Evolutionary conservation across 2,329 filamentous ascomycete genomes (phyloP).

Genomic region (Paracorniculantispora psalliotae): DNA sequence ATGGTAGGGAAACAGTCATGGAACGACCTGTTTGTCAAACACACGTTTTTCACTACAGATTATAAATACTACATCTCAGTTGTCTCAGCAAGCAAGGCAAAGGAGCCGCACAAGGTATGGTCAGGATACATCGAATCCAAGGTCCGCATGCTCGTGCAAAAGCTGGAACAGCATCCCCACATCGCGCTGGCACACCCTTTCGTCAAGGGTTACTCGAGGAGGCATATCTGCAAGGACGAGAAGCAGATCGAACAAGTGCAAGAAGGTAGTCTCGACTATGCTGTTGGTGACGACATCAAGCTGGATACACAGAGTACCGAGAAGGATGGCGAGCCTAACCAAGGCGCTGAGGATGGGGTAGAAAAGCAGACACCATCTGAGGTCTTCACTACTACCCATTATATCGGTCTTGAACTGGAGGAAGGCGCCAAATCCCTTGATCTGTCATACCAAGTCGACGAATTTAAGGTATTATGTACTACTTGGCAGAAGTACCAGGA

Average conservation of each 20-base stretch:
- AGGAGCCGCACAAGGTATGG: constrained; percentile 82
- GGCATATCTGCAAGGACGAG: constrained; percentile 62
- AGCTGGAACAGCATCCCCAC: constrained; percentile 72
- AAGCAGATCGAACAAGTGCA: constrained; percentile 49
- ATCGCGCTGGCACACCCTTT: constrained; percentile 85
- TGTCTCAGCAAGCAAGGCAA: constrained; percentile 73
- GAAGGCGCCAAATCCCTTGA: constrained; percentile 69
- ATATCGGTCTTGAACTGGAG: constrained; percentile 79
- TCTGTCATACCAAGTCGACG: constrained; percentile 73
- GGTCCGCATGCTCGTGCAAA: constrained; percentile 76
- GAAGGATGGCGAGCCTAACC: constrained; percentile 41
- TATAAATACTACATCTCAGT: constrained; percentile 97
- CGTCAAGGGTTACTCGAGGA: constrained; percentile 85
- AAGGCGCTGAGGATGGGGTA: constrained; percentile 41
- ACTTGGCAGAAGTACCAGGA: constrained; percentile 70
- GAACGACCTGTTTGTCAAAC: constrained; percentile 84
- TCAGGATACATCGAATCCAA: constrained; percentile 92
- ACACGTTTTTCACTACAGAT: constrained; percentile 86
- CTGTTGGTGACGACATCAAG: constrained; percentile 35
- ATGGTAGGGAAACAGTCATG: constrained; percentile 71
- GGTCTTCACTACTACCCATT: constrained; percentile 88
- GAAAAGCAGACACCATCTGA: constrained; percentile 34
- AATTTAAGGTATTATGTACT: constrained; percentile 80
- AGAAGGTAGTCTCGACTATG: constrained; percentile 46
- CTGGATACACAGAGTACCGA: constrained; percentile 19